Evolutionary conservation across 148 eudicot species (phyloP), one percentile per base, ranked within the genome.

Genomic region (Chenopodium quinoa): DNA sequence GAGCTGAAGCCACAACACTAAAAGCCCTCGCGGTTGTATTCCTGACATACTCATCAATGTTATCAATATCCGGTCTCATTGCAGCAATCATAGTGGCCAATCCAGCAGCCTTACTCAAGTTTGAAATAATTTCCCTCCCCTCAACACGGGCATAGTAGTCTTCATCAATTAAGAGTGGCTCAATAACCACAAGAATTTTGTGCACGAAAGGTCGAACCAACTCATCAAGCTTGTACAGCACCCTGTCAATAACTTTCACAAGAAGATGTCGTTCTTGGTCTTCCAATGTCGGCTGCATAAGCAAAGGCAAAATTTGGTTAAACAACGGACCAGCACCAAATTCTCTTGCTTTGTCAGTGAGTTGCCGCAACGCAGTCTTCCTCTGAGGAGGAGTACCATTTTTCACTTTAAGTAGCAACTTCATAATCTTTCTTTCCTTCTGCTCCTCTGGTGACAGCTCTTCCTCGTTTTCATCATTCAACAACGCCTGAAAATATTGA

Each of bases 31-130:
- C 98, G 52, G 98, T 95, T 72, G 98, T 95, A 83, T 95, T 95
- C 73, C 98, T 90, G 66, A 95, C 98, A 80, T 95, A 95, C 78
- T 95, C 98, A 77, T 95, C 98, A 82, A 95, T 95, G 76, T 95
- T 93, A 83, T 95, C 98, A 70, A 95, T 95, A 88, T 95, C 98
- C 0, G 98, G 98, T 67, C 98, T 94, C 98, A 95, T 95, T 50
- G 98, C 97, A 87, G 98, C 98, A 87, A 95, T 95, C 98, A 95
- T 95, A 75, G 98, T 95, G 47, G 98, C 97, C 87, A 95, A 88
- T 2, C 98, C 98, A 84, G 97, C 97, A 79, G 98, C 98, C 85
- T 95, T 95, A 80, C 98, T 95, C 70, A 95, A 90, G 90, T 95
- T 95, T 4, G 98, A 95, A 70, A 95, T 93, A 78, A 95, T 95